Evolutionary conservation across 192 early-diverging fungal genomes (phyloP).

Genomic region (Backusella parvicylindrica): DNA sequence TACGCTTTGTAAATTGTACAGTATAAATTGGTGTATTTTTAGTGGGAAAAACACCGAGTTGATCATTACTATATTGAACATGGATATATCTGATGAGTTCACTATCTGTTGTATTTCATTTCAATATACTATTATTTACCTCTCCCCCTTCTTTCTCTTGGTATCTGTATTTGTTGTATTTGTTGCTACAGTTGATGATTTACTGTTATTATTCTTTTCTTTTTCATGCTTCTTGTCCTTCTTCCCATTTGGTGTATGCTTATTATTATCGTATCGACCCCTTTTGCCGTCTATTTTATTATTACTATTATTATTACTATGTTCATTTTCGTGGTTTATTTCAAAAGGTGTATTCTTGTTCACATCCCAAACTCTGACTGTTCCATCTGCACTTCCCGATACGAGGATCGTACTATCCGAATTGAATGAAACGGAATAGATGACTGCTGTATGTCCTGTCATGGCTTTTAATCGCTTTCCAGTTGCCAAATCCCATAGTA

Average conservation of each 20-base stretch:
- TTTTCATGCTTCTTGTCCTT: constrained; percentile 15
- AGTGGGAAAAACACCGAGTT: constrained; percentile 77
- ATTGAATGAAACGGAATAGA: constrained; percentile 89
- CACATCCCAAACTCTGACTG: constrained; percentile 89
- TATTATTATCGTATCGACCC: constrained; percentile 5
- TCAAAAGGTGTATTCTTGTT: constrained; percentile 44
- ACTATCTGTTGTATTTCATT: too few relatives aligned
- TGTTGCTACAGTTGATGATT: background rate
- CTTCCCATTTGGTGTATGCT: background rate
- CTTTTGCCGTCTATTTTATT: background rate
- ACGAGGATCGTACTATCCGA: constrained; percentile 76
- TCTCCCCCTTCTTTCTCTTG: constrained; percentile 33
- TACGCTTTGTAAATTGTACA: constrained; percentile 80
- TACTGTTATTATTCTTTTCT: background rate
- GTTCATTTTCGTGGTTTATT: background rate
- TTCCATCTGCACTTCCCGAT: constrained; percentile 83
- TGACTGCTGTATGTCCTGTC: constrained; percentile 76
- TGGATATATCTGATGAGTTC: too few relatives aligned
- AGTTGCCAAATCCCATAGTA: constrained; percentile 89
- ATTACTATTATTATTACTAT: background rate
- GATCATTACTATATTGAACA: constrained; percentile 35
- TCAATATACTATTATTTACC: constrained; percentile 24
- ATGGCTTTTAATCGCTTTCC: constrained; percentile 81
- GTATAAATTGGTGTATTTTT: constrained; percentile 90
- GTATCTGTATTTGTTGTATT: background rate